Conservation (phyloP, 345 rosid species). For the Gossypioides kirkii region DNA sequence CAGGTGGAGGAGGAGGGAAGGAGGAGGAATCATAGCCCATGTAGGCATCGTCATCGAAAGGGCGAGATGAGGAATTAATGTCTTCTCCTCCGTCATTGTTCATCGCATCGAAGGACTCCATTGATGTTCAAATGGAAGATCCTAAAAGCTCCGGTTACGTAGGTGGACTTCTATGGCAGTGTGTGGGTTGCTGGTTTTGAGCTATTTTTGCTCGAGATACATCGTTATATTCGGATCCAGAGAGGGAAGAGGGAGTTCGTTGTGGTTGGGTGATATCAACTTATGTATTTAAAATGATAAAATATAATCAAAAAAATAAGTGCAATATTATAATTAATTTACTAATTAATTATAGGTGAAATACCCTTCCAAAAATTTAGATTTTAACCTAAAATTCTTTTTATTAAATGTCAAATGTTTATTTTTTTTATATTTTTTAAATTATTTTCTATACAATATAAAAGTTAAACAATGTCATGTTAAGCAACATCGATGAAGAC, state of each 20-base stretch:
- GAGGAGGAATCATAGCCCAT: conserved; percentile 11
- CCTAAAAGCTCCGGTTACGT: background rate
- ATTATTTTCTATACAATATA: no score
- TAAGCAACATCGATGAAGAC: no score
- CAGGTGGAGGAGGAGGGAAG: background rate
- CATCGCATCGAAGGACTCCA: background rate
- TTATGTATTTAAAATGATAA: no score
- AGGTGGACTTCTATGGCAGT: background rate
- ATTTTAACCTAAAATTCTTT: no score
- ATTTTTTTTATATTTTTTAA: no score
- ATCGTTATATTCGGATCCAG: conserved; percentile 9
- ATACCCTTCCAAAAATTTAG: no score
- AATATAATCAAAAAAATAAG: background rate
- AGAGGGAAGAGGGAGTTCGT: conserved; percentile 3
- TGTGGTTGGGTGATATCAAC: background rate
- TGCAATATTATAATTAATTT: no score
- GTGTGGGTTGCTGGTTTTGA: background rate
- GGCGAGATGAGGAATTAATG: background rate
- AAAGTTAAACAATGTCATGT: no score
- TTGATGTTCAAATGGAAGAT: background rate
- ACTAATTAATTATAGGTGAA: no score
- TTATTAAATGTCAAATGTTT: no score
- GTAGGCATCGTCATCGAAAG: background rate
- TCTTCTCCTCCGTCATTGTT: background rate
- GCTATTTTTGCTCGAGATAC: background rate